Base-by-base conservation (phyloP, 768 basidiomycete species). In the Leccinum pellstonianum region DNA sequence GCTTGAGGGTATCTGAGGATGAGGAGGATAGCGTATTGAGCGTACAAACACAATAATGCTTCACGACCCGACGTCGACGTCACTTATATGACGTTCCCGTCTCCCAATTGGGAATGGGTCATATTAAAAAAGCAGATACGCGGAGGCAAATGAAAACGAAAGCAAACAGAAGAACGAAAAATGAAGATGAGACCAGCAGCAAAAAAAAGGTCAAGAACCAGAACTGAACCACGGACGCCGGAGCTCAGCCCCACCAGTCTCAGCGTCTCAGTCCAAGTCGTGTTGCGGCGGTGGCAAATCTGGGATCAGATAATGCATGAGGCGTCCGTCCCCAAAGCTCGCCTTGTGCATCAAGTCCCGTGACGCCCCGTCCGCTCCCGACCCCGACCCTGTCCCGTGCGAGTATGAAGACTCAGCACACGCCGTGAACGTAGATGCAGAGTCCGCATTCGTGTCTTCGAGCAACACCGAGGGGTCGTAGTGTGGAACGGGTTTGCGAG, bases 301-400 rank as follows among this genome's bases (percentile, higher is more conserved):
- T 9, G 84, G 84, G 46, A 86, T 85, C 59, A 86, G 67, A 74
- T 83, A 85, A 68, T 86, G 84, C 60, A 86, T 62, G 25, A 77
- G 77, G 48, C 77, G 72, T 25, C 77, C 77, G 35, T 76, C 76
- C 54, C 78, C 81, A 68, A 83, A 76, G 68, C 79, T 80, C 43
- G 71, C 70, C 68, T 81, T 81, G 64, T 76, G 81, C 31, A 51
- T 58, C 61, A 79, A 70, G 64, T 54, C 69, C 55, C 58, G 55
- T 61, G 65, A 47, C 19, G 52, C 51, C 56, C 55, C 62, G 56
- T 52, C 41, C 10, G 27, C 7, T 12, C 58, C 66, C 43, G 62
- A 15, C 3, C 56, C 60, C 46, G 25, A 38, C 54, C 61, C 71
- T 43, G 64, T 60, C 37, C 71, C 64, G 35, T 73, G 67, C 43